Conservation (phyloP, 2,329 filamentous ascomycete genomes). For the Endoconidiophora laricicola region DNA sequence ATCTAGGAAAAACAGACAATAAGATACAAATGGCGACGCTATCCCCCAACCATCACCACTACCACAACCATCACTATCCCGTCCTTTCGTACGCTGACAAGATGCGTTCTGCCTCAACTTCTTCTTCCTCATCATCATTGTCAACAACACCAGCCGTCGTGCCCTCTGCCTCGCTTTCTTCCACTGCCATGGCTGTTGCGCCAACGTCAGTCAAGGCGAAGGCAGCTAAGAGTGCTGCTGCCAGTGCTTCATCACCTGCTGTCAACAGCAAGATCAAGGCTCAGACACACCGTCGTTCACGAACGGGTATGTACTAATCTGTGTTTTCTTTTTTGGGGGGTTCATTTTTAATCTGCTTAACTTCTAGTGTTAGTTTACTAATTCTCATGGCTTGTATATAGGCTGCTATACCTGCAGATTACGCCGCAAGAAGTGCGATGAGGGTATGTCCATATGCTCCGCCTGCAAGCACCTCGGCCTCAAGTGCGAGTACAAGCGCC, state of each 20-base stretch:
- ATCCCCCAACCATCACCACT: constrained; percentile 41
- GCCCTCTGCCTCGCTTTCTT: constrained; percentile 39
- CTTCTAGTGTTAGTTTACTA: background rate
- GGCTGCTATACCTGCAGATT: constrained; percentile 54
- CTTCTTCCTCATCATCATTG: constrained; percentile 13
- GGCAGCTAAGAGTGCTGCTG: constrained; percentile 35
- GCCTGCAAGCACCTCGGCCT: constrained; percentile 62
- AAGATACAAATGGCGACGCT: constrained; percentile 49
- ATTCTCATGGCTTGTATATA: constrained; percentile 17
- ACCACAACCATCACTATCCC: constrained; percentile 19
- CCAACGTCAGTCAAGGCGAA: constrained; percentile 38
- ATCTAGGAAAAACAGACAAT: constrained; percentile 3
- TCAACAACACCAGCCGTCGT: constrained; percentile 33
- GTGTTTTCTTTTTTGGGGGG: constrained; percentile 26
- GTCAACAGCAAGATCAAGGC: constrained; percentile 47
- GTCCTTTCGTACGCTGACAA: constrained; percentile 33
- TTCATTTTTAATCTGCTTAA: background rate
- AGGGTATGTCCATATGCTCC: constrained; percentile 44
- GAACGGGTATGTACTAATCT: constrained; percentile 45
- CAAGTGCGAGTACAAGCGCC: constrained; percentile 88
- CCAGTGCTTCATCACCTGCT: constrained; percentile 15
- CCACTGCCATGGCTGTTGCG: constrained; percentile 46
- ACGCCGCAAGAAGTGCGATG: constrained; percentile 53
- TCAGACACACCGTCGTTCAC: constrained; percentile 86
- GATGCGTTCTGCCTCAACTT: constrained; percentile 9